Conservation (phyloP, 805 yeast species). For the Myxozyma melibiosi region DNA sequence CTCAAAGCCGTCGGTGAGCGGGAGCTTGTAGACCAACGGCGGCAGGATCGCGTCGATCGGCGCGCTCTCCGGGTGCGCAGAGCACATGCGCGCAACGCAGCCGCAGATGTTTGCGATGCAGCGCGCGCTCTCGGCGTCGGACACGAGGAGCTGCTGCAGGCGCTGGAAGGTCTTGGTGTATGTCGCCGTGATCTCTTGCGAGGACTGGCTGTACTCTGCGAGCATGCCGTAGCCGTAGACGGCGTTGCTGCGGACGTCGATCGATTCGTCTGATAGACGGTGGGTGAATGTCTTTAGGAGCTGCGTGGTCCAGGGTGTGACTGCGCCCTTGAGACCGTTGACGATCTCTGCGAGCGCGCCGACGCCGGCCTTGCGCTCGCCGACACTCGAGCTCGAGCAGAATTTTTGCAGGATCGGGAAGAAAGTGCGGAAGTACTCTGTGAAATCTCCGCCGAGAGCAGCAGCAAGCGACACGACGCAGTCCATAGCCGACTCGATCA, state of each 20-base stretch:
- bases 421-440: conserved; percentile 69
- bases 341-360: conserved; percentile 92
- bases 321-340: conserved; percentile 62
- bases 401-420: conserved; percentile 62
- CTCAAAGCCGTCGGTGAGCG: conserved; percentile 84
- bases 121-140: conserved; percentile 64
- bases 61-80: conserved; percentile 68
- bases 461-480: conserved; percentile 74
- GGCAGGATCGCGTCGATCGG: conserved; percentile 81
- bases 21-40: conserved; percentile 72
- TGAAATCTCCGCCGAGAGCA: conserved; percentile 79
- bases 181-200: conserved; percentile 60
- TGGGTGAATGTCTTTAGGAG: conserved; percentile 69
- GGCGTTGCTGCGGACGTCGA: conserved; percentile 91
- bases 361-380: conserved; percentile 78
- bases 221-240: conserved; percentile 93
- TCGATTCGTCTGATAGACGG: conserved; percentile 64
- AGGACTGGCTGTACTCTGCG: conserved; percentile 53
- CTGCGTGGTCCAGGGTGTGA: conserved; percentile 68
- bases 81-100: conserved; percentile 89
- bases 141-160: conserved; percentile 70
- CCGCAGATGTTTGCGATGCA: conserved; percentile 88
- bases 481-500: conserved; percentile 84
- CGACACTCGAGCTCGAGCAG: conserved; percentile 62
- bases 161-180: conserved; percentile 70